These are phyloP conservation scores for Elymus sibiricus DNA, from an alignment of 176 grass and related monocot genomes.

Conservation along the genomic window DNA sequence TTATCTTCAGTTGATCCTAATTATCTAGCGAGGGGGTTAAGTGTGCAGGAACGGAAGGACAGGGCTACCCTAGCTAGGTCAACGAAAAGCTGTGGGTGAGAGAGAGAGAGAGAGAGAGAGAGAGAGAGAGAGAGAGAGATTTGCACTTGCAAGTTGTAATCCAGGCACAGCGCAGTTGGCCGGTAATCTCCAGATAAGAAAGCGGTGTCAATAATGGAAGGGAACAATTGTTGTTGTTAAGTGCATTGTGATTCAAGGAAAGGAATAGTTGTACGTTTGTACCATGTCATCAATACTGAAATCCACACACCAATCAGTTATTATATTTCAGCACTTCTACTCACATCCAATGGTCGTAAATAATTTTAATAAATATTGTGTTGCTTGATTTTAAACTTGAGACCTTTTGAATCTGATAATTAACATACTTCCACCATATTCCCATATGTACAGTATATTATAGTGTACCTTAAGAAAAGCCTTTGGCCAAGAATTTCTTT, in stretches of 20 bases:
- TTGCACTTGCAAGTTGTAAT: background rate
- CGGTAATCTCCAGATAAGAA: constrained; percentile 31
- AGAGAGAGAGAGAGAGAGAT: background rate
- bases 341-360: background rate
- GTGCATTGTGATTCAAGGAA: constrained; percentile 17
- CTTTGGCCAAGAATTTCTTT: background rate
- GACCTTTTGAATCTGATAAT: background rate
- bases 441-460: background rate
- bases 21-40: constrained; percentile 22
- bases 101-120: background rate
- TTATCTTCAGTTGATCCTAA: constrained; percentile 34
- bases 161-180: constrained; percentile 2
- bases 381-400: background rate
- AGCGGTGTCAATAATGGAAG: constrained; percentile 34
- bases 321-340: background rate
- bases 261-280: background rate
- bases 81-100: background rate
- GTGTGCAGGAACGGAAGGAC: constrained; percentile 16
- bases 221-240: constrained; percentile 33
- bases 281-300: background rate
- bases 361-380: background rate
- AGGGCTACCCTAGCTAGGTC: constrained; percentile 30
- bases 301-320: background rate
- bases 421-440: background rate
- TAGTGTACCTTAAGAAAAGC: background rate